phyloP scores from a whole-genome alignment of 2,329 filamentous ascomycete genomes.

The Macrophomina tecta region DNA sequence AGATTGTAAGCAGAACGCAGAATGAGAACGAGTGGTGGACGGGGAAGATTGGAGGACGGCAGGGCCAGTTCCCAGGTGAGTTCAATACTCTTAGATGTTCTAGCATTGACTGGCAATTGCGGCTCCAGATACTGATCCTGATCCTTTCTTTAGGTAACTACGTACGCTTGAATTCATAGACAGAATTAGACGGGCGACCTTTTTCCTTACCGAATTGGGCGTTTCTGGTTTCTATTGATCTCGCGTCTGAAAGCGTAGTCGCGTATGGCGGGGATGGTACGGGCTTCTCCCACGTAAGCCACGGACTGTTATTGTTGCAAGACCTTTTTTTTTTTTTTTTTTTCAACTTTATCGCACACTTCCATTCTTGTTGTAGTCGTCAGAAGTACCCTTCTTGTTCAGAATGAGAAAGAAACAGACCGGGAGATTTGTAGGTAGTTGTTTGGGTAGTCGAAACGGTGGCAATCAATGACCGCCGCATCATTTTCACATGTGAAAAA shows the following conservation, averaged over 20 bases:
- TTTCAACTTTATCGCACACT: background rate
- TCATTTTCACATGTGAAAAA: background rate
- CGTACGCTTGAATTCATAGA: slow-evolving; percentile 45
- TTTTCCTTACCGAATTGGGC: background rate
- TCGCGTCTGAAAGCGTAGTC: background rate
- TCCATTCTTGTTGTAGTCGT: background rate
- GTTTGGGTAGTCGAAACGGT: slow-evolving; percentile 5
- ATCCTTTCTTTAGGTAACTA: slow-evolving; percentile 45
- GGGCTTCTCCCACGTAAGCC: background rate
- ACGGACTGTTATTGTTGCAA: background rate
- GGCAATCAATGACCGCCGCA: background rate
- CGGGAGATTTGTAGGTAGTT: slow-evolving; percentile 1
- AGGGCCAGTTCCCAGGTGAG: slow-evolving; percentile 94
- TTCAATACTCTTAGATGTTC: slow-evolving; percentile 26
- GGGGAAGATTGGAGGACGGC: slow-evolving; percentile 76
- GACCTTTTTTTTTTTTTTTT: background rate
- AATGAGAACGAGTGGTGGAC: slow-evolving; percentile 99
- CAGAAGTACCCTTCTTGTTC: background rate
- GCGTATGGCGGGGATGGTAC: background rate
- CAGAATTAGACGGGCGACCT: slow-evolving; percentile 4
- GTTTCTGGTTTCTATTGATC: slow-evolving; percentile 1
- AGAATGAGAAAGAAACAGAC: background rate
- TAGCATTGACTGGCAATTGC: slow-evolving; percentile 22
- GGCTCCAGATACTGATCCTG: slow-evolving; percentile 43
- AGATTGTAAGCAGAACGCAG: slow-evolving; percentile 80